phyloP scores from a whole-genome alignment of 768 basidiomycete genomes.

The Leccinum barrowsii region DNA sequence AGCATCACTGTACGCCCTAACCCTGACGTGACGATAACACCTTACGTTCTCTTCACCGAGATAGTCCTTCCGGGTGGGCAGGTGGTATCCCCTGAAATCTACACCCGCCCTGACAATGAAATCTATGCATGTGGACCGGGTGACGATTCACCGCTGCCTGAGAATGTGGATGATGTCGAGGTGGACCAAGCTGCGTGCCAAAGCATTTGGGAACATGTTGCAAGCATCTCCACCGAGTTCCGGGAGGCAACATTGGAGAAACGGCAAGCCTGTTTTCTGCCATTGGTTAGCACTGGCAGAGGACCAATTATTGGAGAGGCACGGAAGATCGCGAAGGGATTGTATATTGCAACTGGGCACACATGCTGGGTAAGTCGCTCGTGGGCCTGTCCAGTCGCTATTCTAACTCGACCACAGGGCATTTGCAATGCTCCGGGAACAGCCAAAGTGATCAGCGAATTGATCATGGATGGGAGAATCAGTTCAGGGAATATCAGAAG shows the following conservation, averaged over 20 bases:
- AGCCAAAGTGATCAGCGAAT: conserved; percentile 65
- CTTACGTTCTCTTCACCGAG: conserved; percentile 83
- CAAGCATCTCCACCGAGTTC: conserved; percentile 57
- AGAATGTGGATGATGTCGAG: conserved; percentile 66
- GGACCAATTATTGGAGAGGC: conserved; percentile 75
- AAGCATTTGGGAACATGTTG: conserved; percentile 51
- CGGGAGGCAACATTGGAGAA: conserved; percentile 49
- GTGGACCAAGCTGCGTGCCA: conserved; percentile 58
- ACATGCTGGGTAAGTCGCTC: conserved; percentile 64
- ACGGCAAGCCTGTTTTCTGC: conserved; percentile 77
- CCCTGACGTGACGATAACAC: conserved; percentile 46
- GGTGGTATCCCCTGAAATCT: conserved; percentile 60
- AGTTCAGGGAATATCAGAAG: conserved; percentile 51
- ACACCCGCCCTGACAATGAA: conserved; percentile 65
- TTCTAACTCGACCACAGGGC: conserved; percentile 41
- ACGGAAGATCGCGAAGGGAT: conserved; percentile 49
- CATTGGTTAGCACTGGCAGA: conserved; percentile 49
- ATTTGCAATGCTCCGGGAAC: conserved; percentile 85
- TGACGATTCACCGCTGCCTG: conserved; percentile 67
- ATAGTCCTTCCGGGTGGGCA: conserved; percentile 41
- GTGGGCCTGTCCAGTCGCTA: background rate
- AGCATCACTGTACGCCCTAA: conserved; percentile 62
- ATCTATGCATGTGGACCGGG: conserved; percentile 79
- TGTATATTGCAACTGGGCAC: conserved; percentile 75
- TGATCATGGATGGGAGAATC: conserved; percentile 65